phyloP scores from a whole-genome alignment of 176 grass and related monocot species.

The Phoenix roebelenii region DNA sequence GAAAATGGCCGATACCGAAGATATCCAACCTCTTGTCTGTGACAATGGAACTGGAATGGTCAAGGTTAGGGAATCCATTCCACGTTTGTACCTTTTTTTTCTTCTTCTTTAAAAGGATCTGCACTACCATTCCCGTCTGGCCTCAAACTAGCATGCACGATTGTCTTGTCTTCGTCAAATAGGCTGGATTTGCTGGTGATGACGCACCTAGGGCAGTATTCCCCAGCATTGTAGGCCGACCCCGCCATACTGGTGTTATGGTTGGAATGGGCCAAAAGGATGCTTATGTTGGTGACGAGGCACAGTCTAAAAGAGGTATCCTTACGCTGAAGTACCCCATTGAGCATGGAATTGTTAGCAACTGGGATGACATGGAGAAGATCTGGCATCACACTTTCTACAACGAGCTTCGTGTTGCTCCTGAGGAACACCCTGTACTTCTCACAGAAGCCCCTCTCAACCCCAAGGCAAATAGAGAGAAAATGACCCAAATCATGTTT shows the following conservation, averaged over 20 bases:
- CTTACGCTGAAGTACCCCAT: constrained; percentile 10
- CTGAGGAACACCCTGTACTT: constrained; percentile 10
- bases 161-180: neutral
- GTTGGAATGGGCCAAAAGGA: constrained; percentile 11
- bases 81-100: neutral
- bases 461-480: constrained; percentile 9
- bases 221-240: constrained; percentile 7
- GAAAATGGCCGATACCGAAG: constrained; percentile 5
- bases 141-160: neutral
- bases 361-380: constrained; percentile 14
- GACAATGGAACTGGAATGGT: constrained; percentile 13
- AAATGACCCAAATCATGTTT: constrained; percentile 16
- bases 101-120: no score
- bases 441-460: constrained; percentile 9
- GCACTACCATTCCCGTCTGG: no score
- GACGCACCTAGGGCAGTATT: constrained; percentile 11
- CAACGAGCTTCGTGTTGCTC: constrained; percentile 10
- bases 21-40: constrained; percentile 12
- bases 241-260: constrained; percentile 8
- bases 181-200: constrained; percentile 13
- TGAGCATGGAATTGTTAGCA: constrained; percentile 11
- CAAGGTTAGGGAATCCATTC: constrained; percentile 3
- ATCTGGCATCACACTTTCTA: constrained; percentile 17
- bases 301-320: constrained; percentile 12
- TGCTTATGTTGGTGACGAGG: constrained; percentile 8